Evolutionary conservation across 768 basidiomycete species (phyloP).

Genomic region (Russula virescens): DNA sequence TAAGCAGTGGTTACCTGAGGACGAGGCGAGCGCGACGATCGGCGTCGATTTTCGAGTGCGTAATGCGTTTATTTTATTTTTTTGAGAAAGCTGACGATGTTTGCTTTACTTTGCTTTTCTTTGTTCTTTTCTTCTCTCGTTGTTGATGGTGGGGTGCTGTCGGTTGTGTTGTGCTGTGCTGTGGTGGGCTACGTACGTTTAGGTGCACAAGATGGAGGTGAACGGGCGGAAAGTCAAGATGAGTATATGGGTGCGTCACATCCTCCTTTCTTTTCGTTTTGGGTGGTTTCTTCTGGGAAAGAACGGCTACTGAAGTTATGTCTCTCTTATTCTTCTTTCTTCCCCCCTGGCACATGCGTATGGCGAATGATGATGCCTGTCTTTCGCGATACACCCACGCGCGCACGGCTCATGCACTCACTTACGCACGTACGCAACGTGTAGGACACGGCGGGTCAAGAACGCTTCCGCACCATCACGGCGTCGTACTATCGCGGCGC

Average conservation of each 20-base stretch:
- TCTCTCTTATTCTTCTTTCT: background rate
- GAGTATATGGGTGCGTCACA: conserved; percentile 85
- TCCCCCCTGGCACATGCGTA: too few species aligned
- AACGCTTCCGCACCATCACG: conserved; percentile 93
- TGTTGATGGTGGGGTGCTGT: too few species aligned
- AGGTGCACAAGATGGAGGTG: conserved; percentile 88
- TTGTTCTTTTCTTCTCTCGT: too few species aligned
- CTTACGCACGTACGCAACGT: too few species aligned
- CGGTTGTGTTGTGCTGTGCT: background rate
- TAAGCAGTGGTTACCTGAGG: conserved; percentile 89
- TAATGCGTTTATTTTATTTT: too few species aligned
- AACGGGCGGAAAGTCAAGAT: conserved; percentile 83
- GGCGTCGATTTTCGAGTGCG: conserved; percentile 81
- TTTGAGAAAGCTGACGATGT: too few species aligned
- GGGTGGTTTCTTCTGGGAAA: too few species aligned
- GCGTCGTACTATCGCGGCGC: conserved; percentile 91
- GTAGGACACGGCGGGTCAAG: conserved; percentile 96
- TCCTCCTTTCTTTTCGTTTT: too few species aligned
- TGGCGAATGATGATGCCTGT: too few species aligned
- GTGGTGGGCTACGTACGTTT: conserved; percentile 11
- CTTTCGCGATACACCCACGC: too few species aligned
- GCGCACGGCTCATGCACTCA: too few species aligned
- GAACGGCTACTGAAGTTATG: too few species aligned
- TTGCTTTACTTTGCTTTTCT: background rate
- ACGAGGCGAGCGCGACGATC: conserved; percentile 82